Conservation (phyloP, 345 rosid genomes). For the Eucalyptus leucophloia region DNA sequence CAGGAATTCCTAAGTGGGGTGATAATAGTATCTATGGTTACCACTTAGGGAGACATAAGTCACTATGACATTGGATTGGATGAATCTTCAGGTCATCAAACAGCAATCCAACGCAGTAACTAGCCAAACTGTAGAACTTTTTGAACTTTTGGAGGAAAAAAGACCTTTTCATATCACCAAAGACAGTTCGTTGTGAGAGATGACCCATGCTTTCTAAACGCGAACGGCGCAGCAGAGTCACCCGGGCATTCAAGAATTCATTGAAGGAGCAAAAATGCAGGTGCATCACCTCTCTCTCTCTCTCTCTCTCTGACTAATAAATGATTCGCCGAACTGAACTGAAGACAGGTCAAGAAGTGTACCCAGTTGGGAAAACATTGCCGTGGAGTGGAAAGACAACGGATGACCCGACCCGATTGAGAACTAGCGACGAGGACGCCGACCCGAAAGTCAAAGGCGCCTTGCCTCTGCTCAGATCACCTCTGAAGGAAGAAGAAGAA, state of each 20-base stretch:
- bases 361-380: conserved; percentile 50
- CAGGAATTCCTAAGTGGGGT: background rate
- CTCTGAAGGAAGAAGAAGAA: background rate
- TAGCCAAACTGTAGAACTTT: background rate
- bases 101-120: background rate
- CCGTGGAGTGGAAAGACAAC: conserved; percentile 59
- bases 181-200: background rate
- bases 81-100: background rate
- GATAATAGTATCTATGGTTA: background rate
- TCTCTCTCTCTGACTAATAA: background rate
- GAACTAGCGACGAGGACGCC: background rate
- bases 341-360: background rate
- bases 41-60: background rate
- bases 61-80: background rate
- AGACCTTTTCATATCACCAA: background rate
- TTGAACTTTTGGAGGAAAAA: background rate
- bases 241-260: background rate
- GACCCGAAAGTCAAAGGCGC: background rate
- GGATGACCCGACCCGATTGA: conserved; percentile 41
- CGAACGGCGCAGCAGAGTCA: background rate
- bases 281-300: background rate
- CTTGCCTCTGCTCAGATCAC: background rate
- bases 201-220: background rate
- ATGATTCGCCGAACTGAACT: background rate
- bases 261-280: background rate